phyloP scores from a whole-genome alignment of 2,329 filamentous ascomycete species.

The Apiospora saccharicola region DNA sequence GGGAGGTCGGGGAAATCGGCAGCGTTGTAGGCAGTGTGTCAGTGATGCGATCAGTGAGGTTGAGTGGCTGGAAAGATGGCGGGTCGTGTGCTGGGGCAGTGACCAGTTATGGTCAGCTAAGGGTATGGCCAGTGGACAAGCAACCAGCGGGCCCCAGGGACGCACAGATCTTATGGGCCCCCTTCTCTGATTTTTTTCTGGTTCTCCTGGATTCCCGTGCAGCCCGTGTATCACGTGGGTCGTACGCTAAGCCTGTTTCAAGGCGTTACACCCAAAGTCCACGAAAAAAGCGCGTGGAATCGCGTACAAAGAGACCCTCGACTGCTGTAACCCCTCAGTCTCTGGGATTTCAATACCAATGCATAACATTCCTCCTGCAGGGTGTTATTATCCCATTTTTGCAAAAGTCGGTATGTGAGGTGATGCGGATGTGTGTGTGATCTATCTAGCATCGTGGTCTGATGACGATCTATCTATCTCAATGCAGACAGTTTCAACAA shows the following conservation, averaged over 20 bases:
- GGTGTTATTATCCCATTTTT: background rate
- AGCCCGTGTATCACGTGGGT: slow-evolving; percentile 12
- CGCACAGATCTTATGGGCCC: slow-evolving; percentile 10
- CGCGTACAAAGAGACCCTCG: background rate
- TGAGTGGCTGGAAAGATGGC: slow-evolving; percentile 14
- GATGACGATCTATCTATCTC: background rate
- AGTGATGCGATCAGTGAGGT: slow-evolving; percentile 13
- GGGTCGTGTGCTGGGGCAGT: slow-evolving; percentile 5
- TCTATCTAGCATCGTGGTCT: background rate
- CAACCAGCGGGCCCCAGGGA: slow-evolving; percentile 1
- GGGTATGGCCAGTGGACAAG: background rate
- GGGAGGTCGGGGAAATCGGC: slow-evolving; percentile 18
- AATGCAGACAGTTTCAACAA: background rate
- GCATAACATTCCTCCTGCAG: slow-evolving; percentile 14
- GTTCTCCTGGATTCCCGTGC: background rate
- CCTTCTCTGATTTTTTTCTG: background rate
- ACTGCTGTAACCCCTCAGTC: slow-evolving; percentile 3
- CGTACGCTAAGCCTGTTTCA: slow-evolving; percentile 12
- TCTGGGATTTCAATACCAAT: slow-evolving; percentile 16
- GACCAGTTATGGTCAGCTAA: slow-evolving; percentile 3
- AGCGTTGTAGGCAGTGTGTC: slow-evolving; percentile 12
- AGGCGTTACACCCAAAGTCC: slow-evolving; percentile 6
- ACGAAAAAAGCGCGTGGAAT: slow-evolving; percentile 14
- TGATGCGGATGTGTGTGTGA: background rate
- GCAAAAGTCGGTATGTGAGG: background rate